Conservation (phyloP, 1,284 basidiomycete genomes). For the Puccinia hordei region DNA sequence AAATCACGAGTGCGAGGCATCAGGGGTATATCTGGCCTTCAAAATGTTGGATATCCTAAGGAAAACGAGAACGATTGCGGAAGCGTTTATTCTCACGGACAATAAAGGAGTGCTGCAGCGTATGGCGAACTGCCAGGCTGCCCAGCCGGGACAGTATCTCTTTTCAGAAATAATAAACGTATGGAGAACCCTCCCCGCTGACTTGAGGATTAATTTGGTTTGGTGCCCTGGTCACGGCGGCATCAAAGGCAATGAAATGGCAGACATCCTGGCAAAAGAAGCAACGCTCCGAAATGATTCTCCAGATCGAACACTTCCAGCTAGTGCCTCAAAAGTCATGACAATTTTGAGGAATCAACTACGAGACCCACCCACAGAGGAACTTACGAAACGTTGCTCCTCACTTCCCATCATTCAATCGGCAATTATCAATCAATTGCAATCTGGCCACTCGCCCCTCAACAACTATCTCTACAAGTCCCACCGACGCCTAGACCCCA, state of each 20-base stretch:
- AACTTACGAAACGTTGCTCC: background rate
- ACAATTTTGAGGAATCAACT: background rate
- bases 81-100: background rate
- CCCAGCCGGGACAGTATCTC: background rate
- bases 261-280: background rate
- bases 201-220: background rate
- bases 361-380: background rate
- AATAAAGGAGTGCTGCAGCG: background rate
- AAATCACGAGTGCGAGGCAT: too few species aligned
- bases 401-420: background rate
- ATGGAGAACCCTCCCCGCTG: background rate
- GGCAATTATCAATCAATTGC: background rate
- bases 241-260: background rate
- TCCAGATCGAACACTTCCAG: background rate
- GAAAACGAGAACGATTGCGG: too few species aligned
- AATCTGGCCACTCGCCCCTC: background rate
- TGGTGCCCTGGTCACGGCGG: conserved; percentile 11
- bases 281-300: background rate
- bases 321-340: background rate
- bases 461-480: background rate
- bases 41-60: too few species aligned
- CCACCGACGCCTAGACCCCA: background rate
- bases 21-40: too few species aligned
- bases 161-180: background rate
- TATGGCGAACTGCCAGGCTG: background rate